Base-by-base conservation (phyloP, 257 asterid species). In the Solanum appendiculatum region DNA sequence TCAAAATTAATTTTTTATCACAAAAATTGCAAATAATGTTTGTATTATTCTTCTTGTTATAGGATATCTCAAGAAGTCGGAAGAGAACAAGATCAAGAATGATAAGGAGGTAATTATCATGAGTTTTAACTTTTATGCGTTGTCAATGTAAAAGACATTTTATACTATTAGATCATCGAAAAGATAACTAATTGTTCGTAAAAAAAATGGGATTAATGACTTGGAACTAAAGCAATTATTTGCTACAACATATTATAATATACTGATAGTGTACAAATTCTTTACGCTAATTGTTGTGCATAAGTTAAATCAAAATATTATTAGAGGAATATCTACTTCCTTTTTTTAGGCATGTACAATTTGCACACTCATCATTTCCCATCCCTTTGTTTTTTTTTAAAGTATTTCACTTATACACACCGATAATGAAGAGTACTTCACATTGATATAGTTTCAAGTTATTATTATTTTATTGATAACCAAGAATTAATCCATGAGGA, bases 41-140 rank as follows among this genome's bases (percentile, higher is more conserved):
- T 69, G 44, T 7, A 5, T 90, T 63, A 42, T 39, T 72, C 39
- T 27, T 68, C 11, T 14, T 70, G 12, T 70, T 92, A 94, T 93
- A 95, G 99, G 91, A 87, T 96, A 92, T 82, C 87, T 96, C 93
- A 92, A 95, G 93, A 96, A 94, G 91, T 92, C 98, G 4, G 92
- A 95, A 88, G 99, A 96, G 83, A 96, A 94, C 94, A 96, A 93
- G 93, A 91, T 83, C 29, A 94, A 91, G 86, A 94, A 96, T 88
- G 99, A 95, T 83, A 94, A 95, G 91, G 98, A 95, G 99, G 99
- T 95, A 89, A 88, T 5, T 58, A 39, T 84, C 1, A 0, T 0
- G 40, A 68, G 78, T 84, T 84, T 84, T 42, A 84, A 44, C 0
- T 25, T 78, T 27, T 78, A 78, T 78, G 1, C 1, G 5, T 5